phyloP scores from a whole-genome alignment of 352 stramenopile species.

The Phytophthora megakarya region DNA sequence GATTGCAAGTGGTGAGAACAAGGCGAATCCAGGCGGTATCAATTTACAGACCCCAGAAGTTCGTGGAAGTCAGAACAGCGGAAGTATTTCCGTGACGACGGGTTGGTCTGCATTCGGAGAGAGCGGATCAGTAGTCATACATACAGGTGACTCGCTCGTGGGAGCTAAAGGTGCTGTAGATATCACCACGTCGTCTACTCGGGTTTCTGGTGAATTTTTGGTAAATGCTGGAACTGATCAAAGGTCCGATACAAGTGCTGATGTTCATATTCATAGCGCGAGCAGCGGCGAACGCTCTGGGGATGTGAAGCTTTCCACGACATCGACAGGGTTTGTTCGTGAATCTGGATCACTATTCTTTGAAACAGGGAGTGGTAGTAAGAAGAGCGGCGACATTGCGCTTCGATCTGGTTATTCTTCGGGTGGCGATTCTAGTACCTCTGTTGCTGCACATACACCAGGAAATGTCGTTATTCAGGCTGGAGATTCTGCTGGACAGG shows the following conservation, averaged over 20 bases:
- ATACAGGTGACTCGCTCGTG: conserved; percentile 24
- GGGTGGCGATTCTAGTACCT: conserved; percentile 12
- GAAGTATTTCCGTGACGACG: conserved; percentile 36
- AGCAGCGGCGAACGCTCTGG: conserved; percentile 24
- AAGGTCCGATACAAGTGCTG: conserved; percentile 8
- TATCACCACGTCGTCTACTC: conserved; percentile 30
- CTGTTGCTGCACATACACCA: conserved; percentile 7
- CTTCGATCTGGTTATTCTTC: conserved; percentile 18
- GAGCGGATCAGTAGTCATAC: conserved; percentile 40
- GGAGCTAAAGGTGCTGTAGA: conserved; percentile 26
- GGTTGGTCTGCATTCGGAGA: conserved; percentile 35
- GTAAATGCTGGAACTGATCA: conserved; percentile 29
- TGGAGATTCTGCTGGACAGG: conserved; percentile 20
- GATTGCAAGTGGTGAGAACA: conserved; percentile 36
- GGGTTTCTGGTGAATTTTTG: conserved; percentile 28
- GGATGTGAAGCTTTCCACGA: conserved; percentile 34
- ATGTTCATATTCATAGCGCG: conserved; percentile 30
- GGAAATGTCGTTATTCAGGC: conserved; percentile 31
- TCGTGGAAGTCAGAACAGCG: conserved; percentile 31
- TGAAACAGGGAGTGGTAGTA: conserved; percentile 24
- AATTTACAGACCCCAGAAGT: conserved; percentile 35
- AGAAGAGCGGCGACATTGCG: conserved; percentile 31
- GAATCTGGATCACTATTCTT: conserved; percentile 27
- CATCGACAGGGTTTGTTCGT: conserved; percentile 8
- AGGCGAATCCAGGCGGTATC: conserved; percentile 28